These are phyloP conservation scores for Suhomyces sp. DNA, from an alignment of 805 yeast genomes.

Conservation along the genomic window DNA sequence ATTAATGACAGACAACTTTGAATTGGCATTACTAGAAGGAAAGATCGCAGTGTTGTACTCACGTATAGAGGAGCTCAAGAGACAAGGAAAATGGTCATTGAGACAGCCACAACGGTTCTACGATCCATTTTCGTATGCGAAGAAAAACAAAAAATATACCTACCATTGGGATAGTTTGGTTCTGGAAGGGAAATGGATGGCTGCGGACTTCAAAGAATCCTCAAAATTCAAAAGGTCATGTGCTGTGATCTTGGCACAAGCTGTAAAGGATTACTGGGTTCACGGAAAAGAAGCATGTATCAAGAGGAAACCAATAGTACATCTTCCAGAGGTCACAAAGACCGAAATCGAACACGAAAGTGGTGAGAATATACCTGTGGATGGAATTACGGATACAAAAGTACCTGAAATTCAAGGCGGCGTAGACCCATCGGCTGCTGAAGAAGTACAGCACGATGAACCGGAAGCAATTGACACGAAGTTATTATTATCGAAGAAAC, in stretches of 20 bases:
- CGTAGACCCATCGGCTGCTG: too few relatives aligned
- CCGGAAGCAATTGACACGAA: conserved; percentile 4
- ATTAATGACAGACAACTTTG: conserved; percentile 80
- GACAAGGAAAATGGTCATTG: conserved; percentile 87
- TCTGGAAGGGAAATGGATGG: conserved; percentile 83
- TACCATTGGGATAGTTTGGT: conserved; percentile 73
- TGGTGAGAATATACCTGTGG: too few relatives aligned
- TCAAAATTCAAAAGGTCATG: conserved; percentile 67
- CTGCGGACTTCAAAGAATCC: conserved; percentile 71
- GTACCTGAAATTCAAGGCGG: too few relatives aligned
- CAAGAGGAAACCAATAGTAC: conserved; percentile 45
- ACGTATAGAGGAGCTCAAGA: conserved; percentile 86
- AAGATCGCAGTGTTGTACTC: conserved; percentile 86
- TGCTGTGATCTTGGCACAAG: conserved; percentile 68
- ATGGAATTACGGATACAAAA: too few relatives aligned
- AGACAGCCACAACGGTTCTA: conserved; percentile 73
- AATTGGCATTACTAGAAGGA: conserved; percentile 83
- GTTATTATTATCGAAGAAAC: conserved; percentile 7
- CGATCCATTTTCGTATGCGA: conserved; percentile 56
- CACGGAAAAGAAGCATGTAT: conserved; percentile 69
- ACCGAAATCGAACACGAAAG: too few relatives aligned
- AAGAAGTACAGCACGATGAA: conserved; percentile 1
- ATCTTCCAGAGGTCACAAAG: conserved; percentile 13
- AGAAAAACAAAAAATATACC: conserved; percentile 28
- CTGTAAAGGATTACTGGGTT: conserved; percentile 74